These are phyloP conservation scores for Cryphonectria japonica DNA, from an alignment of 2,329 filamentous ascomycete genomes.

Conservation along the genomic window DNA sequence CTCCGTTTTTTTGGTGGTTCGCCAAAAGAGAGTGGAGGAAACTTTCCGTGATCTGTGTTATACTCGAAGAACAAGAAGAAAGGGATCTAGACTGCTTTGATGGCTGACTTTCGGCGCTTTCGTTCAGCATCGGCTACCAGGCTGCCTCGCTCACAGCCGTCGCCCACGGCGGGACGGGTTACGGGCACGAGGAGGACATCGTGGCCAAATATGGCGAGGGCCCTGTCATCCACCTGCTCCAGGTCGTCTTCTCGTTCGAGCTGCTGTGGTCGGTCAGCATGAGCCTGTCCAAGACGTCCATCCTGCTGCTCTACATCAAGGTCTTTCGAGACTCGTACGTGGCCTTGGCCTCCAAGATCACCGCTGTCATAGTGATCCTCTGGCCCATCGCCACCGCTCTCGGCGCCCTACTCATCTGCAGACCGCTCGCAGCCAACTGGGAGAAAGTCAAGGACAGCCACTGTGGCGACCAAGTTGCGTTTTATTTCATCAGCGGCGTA, in stretches of 20 bases:
- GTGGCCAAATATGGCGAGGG: slow-evolving; percentile 1
- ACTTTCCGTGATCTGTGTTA: neutral
- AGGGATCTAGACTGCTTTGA: neutral
- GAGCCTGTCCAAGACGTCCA: slow-evolving; percentile 37
- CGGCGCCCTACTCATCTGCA: slow-evolving; percentile 41
- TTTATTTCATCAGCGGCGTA: slow-evolving; percentile 9
- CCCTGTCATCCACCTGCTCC: slow-evolving; percentile 4
- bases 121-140: slow-evolving; percentile 9
- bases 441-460: slow-evolving; percentile 39
- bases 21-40: neutral
- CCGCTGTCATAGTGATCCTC: slow-evolving; percentile 32
- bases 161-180: neutral
- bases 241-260: slow-evolving; percentile 26
- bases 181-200: slow-evolving; percentile 5
- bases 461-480: slow-evolving; percentile 36
- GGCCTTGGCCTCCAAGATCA: slow-evolving; percentile 32
- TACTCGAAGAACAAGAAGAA: neutral
- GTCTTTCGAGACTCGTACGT: slow-evolving; percentile 36
- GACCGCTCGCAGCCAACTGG: slow-evolving; percentile 43
- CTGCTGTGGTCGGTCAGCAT: slow-evolving; percentile 39
- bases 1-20: neutral
- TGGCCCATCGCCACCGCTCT: slow-evolving; percentile 39
- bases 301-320: slow-evolving; percentile 37
- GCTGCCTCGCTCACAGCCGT: neutral
- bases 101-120: neutral